Base-by-base conservation (phyloP, 1,284 basidiomycete genomes). In the Sanguinoderma infundibulare region DNA sequence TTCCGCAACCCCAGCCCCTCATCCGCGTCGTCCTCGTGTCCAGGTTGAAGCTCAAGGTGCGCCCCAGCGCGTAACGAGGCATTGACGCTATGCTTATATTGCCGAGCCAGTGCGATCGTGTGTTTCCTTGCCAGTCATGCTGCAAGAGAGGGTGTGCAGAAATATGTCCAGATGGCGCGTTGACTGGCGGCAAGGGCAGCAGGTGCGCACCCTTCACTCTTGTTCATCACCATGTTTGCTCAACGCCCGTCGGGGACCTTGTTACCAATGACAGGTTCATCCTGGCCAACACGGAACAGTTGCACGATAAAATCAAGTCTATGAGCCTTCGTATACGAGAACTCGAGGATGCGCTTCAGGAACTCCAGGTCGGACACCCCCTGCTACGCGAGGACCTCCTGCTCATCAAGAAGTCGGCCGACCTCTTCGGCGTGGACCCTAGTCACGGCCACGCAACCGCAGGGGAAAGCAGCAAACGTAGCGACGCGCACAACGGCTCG, bases 281-380 rank as follows among this genome's bases (percentile, higher is more conserved):
- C 40, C 79, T 91, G 42, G 87, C 89, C 3, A 89, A 87, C 38
- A 91, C 89, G 8, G 89, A 89, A 68, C 87, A 91, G 60, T 81
- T 92, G 3, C 88, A 91, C 74, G 80, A 81, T 38, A 83, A 85
- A 59, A 87, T 90, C 62, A 74, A 84, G 32, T 76, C 77, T 53
- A 83, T 91, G 77, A 81, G 83, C 67, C 78, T 82, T 10, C 83
- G 89, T 14, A 86, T 91, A 60, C 81, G 84, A 50, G 79, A 83
- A 64, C 83, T 91, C 2, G 89, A 91, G 73, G 87, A 87, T 52
- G 89, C 87, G 0, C 78, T 91, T 2, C 75, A 81, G 4, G 65
- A 75, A 1, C 68, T 87, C 0, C 86, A 89, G 40, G 74, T 80
- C 5, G 74, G 80, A 59, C 90, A 92, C 69, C 87, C 87, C 0